Evolutionary conservation across 1,284 basidiomycete genomes (phyloP).

Genomic region (Microbotryomycetes sp.): DNA sequence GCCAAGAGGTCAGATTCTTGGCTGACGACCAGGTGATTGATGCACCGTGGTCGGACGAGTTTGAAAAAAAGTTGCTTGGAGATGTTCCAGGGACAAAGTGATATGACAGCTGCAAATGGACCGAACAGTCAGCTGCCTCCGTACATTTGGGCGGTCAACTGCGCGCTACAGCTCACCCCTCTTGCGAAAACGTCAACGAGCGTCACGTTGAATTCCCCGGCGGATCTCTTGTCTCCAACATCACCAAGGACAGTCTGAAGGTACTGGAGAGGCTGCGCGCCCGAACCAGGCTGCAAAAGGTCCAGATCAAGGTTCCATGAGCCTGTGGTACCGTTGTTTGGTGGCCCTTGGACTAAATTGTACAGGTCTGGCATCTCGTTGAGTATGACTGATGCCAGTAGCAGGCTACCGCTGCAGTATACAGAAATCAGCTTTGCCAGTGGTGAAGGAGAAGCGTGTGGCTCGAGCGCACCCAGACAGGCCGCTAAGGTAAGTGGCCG

Average conservation of each 20-base stretch:
- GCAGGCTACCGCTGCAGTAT: constrained; percentile 66
- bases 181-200: constrained; percentile 9
- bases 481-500: constrained; percentile 54
- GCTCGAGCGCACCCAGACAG: too few relatives aligned
- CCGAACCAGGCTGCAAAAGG: too few relatives aligned
- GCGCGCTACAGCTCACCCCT: not conserved
- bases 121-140: not conserved
- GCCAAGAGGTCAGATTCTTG: constrained; percentile 8
- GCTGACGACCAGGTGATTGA: constrained; percentile 10
- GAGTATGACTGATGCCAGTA: constrained; percentile 52
- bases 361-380: constrained; percentile 53
- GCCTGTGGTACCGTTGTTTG: not conserved
- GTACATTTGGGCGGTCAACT: not conserved
- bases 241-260: constrained; percentile 3
- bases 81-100: constrained; percentile 26
- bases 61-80: constrained; percentile 15
- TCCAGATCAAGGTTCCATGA: constrained; percentile 24
- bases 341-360: not conserved
- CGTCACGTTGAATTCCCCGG: constrained; percentile 21
- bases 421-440: too few relatives aligned
- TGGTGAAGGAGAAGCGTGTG: too few relatives aligned
- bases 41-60: constrained; percentile 11
- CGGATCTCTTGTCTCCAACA: constrained; percentile 11
- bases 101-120: constrained; percentile 9
- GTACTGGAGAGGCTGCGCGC: too few relatives aligned